These are phyloP conservation scores for Phytophthora nicotianae DNA, from an alignment of 352 stramenopile species.

Conservation along the genomic window DNA sequence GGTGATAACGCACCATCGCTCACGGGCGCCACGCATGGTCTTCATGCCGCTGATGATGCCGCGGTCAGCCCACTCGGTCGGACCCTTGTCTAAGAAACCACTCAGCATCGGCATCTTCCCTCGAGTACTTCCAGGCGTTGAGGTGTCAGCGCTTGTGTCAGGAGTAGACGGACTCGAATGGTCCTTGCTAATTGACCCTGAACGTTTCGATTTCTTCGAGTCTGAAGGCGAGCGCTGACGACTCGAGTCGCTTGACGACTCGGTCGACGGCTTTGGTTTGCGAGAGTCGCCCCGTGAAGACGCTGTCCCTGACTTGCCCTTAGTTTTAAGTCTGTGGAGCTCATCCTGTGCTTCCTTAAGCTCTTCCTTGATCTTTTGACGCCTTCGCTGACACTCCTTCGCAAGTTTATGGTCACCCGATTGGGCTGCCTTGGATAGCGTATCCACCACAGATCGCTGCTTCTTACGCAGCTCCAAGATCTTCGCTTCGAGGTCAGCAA, in stretches of 20 bases:
- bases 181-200: slow-evolving; percentile 36
- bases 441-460: slow-evolving; percentile 73
- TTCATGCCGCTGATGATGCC: slow-evolving; percentile 86
- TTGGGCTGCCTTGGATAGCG: slow-evolving; percentile 73
- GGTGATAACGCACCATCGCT: slow-evolving; percentile 87
- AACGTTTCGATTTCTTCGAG: slow-evolving; percentile 39
- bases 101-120: slow-evolving; percentile 74
- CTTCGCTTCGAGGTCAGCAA: slow-evolving; percentile 62
- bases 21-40: slow-evolving; percentile 81
- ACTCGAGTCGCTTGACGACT: slow-evolving; percentile 17
- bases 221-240: slow-evolving; percentile 21
- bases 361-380: slow-evolving; percentile 81
- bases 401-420: slow-evolving; percentile 72
- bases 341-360: slow-evolving; percentile 72
- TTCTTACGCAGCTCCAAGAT: slow-evolving; percentile 84
- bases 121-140: slow-evolving; percentile 20
- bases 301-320: slow-evolving; percentile 23
- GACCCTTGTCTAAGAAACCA: slow-evolving; percentile 86
- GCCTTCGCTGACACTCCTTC: slow-evolving; percentile 76
- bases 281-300: slow-evolving; percentile 19
- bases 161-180: slow-evolving; percentile 31
- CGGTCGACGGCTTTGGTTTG: slow-evolving; percentile 22
- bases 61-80: slow-evolving; percentile 83
- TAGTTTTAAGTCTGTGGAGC: slow-evolving; percentile 63
- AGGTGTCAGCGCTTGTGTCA: slow-evolving; percentile 24